phyloP scores from a whole-genome alignment of 2,329 filamentous ascomycete species.

The Ascochyta viciae-villosae region DNA sequence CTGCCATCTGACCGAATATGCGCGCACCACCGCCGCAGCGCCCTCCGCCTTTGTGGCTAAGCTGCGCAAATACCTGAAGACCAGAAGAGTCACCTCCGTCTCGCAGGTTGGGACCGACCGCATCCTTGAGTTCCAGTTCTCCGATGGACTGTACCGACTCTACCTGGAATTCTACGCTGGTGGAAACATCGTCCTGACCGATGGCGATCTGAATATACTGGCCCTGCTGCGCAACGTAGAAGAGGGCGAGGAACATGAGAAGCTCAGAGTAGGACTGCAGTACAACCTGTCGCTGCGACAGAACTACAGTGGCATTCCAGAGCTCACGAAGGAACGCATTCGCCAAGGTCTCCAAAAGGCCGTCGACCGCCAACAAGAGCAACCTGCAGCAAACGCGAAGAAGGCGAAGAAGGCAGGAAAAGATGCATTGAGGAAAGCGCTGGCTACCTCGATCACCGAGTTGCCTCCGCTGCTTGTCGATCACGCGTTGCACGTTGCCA shows the following conservation, averaged over 20 bases:
- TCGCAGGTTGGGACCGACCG: conserved; percentile 90
- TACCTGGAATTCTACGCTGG: conserved; percentile 97
- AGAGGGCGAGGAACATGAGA: conserved; percentile 83
- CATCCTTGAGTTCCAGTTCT: conserved; percentile 91
- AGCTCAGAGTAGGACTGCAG: conserved; percentile 75
- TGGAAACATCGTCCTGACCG: conserved; percentile 93
- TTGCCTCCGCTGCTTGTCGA: conserved; percentile 88
- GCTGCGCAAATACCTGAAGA: conserved; percentile 87
- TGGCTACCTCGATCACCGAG: conserved; percentile 86
- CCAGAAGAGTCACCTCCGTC: conserved; percentile 80
- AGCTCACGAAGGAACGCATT: conserved; percentile 76
- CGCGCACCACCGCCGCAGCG: conserved; percentile 81
- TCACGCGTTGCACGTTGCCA: conserved; percentile 75
- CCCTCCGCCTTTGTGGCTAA: conserved; percentile 86
- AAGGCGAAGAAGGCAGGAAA: conserved; percentile 78
- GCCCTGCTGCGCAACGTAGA: conserved; percentile 80
- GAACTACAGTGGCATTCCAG: conserved; percentile 79
- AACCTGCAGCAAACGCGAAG: conserved; percentile 59
- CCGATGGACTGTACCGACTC: conserved; percentile 84
- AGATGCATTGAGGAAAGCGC: conserved; percentile 77
- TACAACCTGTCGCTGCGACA: conserved; percentile 85
- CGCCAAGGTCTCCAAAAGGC: conserved; percentile 72
- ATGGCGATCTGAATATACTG: conserved; percentile 81
- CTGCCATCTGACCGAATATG: conserved; percentile 91
- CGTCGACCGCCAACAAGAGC: conserved; percentile 63